phyloP scores from a whole-genome alignment of 78 protist genomes.

The Andalucia godoyi region DNA sequence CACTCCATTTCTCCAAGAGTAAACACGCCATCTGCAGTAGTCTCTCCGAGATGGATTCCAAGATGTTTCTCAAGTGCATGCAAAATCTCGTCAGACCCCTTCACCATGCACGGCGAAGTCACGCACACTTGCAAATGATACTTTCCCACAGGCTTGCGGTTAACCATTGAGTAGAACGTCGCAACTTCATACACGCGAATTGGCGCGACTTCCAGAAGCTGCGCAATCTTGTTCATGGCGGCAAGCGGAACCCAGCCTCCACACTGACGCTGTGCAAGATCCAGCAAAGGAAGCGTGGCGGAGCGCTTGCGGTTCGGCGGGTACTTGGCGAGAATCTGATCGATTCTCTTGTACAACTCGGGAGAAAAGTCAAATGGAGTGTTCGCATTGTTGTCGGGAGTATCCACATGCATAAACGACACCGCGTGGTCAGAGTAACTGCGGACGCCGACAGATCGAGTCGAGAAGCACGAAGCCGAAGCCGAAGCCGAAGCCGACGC shows the following conservation, averaged over 20 bases:
- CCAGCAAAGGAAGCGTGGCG: slow-evolving; percentile 72
- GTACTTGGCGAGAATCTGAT: slow-evolving; percentile 36
- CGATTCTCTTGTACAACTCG: slow-evolving; percentile 41
- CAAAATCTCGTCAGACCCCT: slow-evolving; percentile 63
- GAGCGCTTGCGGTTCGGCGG: slow-evolving; percentile 64
- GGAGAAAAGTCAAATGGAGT: slow-evolving; percentile 73
- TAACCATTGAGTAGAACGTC: slow-evolving; percentile 94
- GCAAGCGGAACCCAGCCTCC: slow-evolving; percentile 89
- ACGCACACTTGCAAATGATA: slow-evolving; percentile 22
- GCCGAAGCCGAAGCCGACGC: too few relatives aligned
- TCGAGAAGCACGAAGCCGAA: too few relatives aligned
- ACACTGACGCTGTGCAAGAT: slow-evolving; percentile 87
- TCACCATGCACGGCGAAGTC: slow-evolving; percentile 93
- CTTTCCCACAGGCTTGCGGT: slow-evolving; percentile 43
- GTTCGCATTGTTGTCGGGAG: slow-evolving; percentile 58
- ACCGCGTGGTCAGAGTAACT: too few relatives aligned
- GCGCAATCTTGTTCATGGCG: slow-evolving; percentile 87
- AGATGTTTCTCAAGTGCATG: slow-evolving; percentile 27
- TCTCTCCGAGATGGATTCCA: slow-evolving; percentile 33
- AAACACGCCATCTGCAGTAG: slow-evolving; percentile 66
- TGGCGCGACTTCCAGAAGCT: slow-evolving; percentile 66
- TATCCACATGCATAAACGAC: slow-evolving; percentile 87
- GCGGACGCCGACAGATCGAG: too few relatives aligned
- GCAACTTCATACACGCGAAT: slow-evolving; percentile 89
- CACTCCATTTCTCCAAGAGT: slow-evolving; percentile 93